Percentiles rank a stretch among this genome's conserved stretches.
Conservation (phyloP, 2,329 filamentous ascomycete species). For the Pseudogymnoascus sp. region DNA sequence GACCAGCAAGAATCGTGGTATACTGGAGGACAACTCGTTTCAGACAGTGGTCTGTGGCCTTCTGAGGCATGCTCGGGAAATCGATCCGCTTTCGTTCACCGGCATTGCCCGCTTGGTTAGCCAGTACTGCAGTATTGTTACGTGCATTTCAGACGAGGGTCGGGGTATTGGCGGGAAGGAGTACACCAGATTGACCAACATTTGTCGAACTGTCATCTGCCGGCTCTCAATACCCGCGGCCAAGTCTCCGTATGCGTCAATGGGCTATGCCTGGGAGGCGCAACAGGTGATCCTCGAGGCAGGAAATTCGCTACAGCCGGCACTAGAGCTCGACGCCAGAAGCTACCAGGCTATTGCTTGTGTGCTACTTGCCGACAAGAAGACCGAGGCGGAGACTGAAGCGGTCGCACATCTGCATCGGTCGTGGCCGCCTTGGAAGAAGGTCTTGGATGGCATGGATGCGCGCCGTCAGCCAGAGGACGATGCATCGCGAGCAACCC, state of each 20-base stretch:
- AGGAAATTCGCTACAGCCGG: conserved; percentile 41
- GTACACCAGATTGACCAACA: conserved; percentile 21
- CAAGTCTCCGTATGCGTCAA: conserved; percentile 31
- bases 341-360: conserved; percentile 49
- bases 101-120: background rate
- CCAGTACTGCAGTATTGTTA: background rate
- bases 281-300: conserved; percentile 47
- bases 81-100: background rate
- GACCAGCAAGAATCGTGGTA: background rate
- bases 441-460: conserved; percentile 52
- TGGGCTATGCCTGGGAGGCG: conserved; percentile 49
- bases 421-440: conserved; percentile 55
- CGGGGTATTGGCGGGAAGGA: background rate
- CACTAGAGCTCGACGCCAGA: conserved; percentile 42
- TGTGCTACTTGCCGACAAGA: conserved; percentile 47
- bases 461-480: conserved; percentile 45
- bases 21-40: conserved; percentile 18
- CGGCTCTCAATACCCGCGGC: conserved; percentile 32
- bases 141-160: background rate
- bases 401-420: conserved; percentile 42
- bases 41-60: conserved; percentile 19
- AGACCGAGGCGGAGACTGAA: conserved; percentile 43
- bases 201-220: conserved; percentile 37
- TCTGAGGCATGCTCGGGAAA: conserved; percentile 22
- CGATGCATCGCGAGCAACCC: conserved; percentile 46